Evolutionary conservation across 1,139 yeast species (phyloP).

Genomic region (Geotrichum reessii): DNA sequence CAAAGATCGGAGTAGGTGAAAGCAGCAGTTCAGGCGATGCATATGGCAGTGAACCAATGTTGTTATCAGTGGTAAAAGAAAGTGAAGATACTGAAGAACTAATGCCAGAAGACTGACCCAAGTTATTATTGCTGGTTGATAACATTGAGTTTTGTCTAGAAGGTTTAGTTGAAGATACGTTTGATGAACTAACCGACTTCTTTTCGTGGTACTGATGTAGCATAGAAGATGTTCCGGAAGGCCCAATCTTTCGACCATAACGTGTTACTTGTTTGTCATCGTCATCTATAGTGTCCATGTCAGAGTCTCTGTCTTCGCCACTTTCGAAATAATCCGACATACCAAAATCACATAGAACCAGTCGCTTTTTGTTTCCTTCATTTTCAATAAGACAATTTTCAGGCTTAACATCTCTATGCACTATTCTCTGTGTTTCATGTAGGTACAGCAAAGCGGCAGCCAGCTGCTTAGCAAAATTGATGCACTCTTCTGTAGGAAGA

Average conservation of each 20-base stretch:
- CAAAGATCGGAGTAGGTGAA: constrained; percentile 62
- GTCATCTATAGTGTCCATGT: constrained; percentile 3
- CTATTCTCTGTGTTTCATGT: constrained; percentile 60
- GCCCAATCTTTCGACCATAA: constrained; percentile 25
- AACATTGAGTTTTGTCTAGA: constrained; percentile 8
- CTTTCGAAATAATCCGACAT: constrained; percentile 49
- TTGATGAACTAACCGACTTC: not conserved
- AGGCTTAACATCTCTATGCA: constrained; percentile 84
- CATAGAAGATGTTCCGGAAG: constrained; percentile 29
- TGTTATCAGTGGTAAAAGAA: constrained; percentile 18
- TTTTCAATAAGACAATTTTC: constrained; percentile 70
- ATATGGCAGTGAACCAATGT: constrained; percentile 84
- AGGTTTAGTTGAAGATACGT: not conserved
- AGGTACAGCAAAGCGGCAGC: constrained; percentile 60
- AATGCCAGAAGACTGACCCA: not conserved
- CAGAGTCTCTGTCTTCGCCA: not conserved
- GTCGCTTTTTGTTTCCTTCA: constrained; percentile 28
- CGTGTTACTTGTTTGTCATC: constrained; percentile 28
- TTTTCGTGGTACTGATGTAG: constrained; percentile 24
- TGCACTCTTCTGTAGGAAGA: constrained; percentile 25
- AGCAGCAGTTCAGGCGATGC: constrained; percentile 78
- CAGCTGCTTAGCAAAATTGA: constrained; percentile 48
- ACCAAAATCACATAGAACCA: constrained; percentile 76
- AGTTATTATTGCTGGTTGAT: not conserved
- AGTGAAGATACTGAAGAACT: not conserved